Evolutionary conservation across 2,329 filamentous ascomycete species (phyloP).

Genomic region (Thelonectria discophora): DNA sequence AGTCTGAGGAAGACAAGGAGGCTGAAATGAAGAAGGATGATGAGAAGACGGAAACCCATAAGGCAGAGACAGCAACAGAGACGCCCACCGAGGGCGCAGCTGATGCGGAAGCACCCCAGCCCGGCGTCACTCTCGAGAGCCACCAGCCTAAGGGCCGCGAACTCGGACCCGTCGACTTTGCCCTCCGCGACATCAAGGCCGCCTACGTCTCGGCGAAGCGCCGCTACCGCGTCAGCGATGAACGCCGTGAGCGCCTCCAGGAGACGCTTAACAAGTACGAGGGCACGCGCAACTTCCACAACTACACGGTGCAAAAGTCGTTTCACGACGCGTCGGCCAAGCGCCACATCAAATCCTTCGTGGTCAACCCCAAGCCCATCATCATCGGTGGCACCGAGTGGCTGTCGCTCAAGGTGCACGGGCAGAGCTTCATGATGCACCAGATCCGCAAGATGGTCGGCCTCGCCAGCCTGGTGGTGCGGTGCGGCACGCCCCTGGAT

Average conservation of each 20-base stretch:
- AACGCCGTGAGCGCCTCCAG: slow-evolving; percentile 79
- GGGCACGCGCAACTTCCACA: slow-evolving; percentile 93
- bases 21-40: slow-evolving; percentile 38
- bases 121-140: slow-evolving; percentile 40
- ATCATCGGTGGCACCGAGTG: slow-evolving; percentile 93
- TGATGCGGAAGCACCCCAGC: slow-evolving; percentile 34
- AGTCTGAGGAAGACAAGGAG: slow-evolving; percentile 39
- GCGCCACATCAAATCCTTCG: slow-evolving; percentile 91
- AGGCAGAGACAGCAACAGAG: slow-evolving; percentile 38
- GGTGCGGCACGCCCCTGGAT: slow-evolving; percentile 78
- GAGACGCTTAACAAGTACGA: slow-evolving; percentile 77
- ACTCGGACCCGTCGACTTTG: slow-evolving; percentile 65
- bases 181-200: slow-evolving; percentile 78
- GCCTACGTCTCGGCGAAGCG: slow-evolving; percentile 86
- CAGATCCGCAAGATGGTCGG: slow-evolving; percentile 99
- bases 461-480: slow-evolving; percentile 84
- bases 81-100: slow-evolving; percentile 33
- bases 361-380: slow-evolving; percentile 77
- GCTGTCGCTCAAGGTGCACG: slow-evolving; percentile 95
- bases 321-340: slow-evolving; percentile 84
- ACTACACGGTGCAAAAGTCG: slow-evolving; percentile 93
- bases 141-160: slow-evolving; percentile 54
- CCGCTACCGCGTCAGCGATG: slow-evolving; percentile 79
- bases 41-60: slow-evolving; percentile 27
- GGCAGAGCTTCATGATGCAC: slow-evolving; percentile 99